Base-by-base conservation (phyloP, 495 filamentous ascomycete species). In the Annulohypoxylon nitens region DNA sequence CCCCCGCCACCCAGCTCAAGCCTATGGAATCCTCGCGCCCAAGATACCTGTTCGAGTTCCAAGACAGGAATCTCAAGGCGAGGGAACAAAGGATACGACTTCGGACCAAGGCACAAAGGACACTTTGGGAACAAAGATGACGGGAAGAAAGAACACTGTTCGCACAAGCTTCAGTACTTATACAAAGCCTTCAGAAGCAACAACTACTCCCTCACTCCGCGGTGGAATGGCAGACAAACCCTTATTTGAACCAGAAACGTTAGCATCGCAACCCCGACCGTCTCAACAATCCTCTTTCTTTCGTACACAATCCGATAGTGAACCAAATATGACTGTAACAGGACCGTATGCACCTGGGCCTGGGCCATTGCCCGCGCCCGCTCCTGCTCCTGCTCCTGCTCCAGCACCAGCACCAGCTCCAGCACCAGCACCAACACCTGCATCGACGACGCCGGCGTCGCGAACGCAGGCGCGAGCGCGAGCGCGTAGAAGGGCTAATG, bases 21-120 rank as follows among this genome's bases (percentile, higher is more conserved):
- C 8, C 11, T 70, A 61, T 50, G 77, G 77, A 54, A 79, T 77
- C 16, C 72, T 79, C 37, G 70, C 65, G 59, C 18, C 50, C 23
- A 72, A 70, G 34, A 23, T 79, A 18, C 73, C 70, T 36, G 20
- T 11, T 23, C 47, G 3, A 20, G 30, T 30, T 30, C 3, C 30
- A 30, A 30, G 30, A 6, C 30, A 30, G 5, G 30, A 3, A 6
- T 30, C 5, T 6, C 30, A 12, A 39, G 11, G 36, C 36, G 30
- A 6, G 58, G 18, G 5, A 33, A 73, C 60, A 73, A 68, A 64
- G 64, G 34, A 65, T 16, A 61, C 60, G 60, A 12, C 41, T 58
- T 41, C 41, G 54, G 45, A 48, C n/a, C 4, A 23, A 25, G 30
- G 41, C 4, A 69, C 48, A 69, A 69, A 47, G 58, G 65, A 6